Evolutionary conservation across 2,329 filamentous ascomycete species (phyloP).

Genomic region (Arthrobotrys iridis): DNA sequence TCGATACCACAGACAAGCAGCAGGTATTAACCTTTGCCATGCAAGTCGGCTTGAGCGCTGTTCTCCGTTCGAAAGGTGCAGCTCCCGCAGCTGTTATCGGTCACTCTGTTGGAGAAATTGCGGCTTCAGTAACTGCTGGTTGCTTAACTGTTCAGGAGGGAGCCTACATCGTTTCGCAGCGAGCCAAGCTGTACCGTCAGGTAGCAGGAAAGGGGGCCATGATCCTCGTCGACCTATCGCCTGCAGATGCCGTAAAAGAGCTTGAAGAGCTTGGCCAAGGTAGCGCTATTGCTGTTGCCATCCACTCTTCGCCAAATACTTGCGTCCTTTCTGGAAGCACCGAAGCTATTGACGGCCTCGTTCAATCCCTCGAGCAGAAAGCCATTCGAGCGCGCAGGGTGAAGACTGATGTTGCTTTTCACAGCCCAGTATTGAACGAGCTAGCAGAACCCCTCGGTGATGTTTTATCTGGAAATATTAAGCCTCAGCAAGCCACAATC

Average conservation of each 20-base stretch:
- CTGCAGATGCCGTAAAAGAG: slow-evolving; percentile 56
- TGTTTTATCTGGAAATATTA: slow-evolving; percentile 56
- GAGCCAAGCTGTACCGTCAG: slow-evolving; percentile 58
- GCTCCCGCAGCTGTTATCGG: slow-evolving; percentile 62
- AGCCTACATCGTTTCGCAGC: slow-evolving; percentile 60
- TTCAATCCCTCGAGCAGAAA: slow-evolving; percentile 54
- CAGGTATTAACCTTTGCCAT: slow-evolving; percentile 60
- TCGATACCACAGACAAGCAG: slow-evolving; percentile 26
- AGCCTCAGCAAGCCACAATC: slow-evolving; percentile 56
- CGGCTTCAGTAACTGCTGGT: slow-evolving; percentile 61
- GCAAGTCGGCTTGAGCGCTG: slow-evolving; percentile 60
- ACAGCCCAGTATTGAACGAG: slow-evolving; percentile 61
- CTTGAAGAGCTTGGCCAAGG: slow-evolving; percentile 54
- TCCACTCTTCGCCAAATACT: slow-evolving; percentile 61
- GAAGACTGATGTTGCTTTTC: slow-evolving; percentile 63
- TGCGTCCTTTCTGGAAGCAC: slow-evolving; percentile 60
- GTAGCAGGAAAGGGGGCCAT: slow-evolving; percentile 56
- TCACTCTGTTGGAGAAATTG: slow-evolving; percentile 63
- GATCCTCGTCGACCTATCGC: slow-evolving; percentile 60
- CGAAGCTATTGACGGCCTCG: slow-evolving; percentile 57
- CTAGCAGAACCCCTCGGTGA: slow-evolving; percentile 59
- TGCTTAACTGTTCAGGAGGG: slow-evolving; percentile 61
- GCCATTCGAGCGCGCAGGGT: slow-evolving; percentile 60
- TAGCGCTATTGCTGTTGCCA: slow-evolving; percentile 59
- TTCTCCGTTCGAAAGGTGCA: slow-evolving; percentile 60